A percentile compares a stretch with the other conserved stretches of the same genome.
These are phyloP conservation scores for Coemansia sp. DNA, from an alignment of 192 early-diverging fungal species.

Conservation along the genomic window DNA sequence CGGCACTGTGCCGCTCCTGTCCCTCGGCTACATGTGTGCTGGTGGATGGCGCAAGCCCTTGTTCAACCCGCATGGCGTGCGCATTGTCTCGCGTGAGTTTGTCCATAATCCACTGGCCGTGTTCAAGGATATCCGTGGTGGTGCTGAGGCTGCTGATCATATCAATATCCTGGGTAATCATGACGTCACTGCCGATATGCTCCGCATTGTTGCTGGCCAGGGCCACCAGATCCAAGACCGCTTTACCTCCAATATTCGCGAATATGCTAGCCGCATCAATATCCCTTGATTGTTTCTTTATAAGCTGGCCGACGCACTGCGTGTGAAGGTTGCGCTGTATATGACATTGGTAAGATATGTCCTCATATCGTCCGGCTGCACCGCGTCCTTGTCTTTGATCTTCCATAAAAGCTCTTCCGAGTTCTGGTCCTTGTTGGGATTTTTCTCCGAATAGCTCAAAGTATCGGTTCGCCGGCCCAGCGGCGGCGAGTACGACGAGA, in stretches of 20 bases:
- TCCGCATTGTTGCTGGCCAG: conserved; percentile 55
- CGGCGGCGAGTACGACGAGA: conserved; percentile 11
- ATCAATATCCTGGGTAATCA: conserved; percentile 85
- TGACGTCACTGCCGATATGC: conserved; percentile 60
- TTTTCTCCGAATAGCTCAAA: conserved; percentile 19
- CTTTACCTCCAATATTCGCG: conserved; percentile 47
- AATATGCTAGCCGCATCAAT: conserved; percentile 38
- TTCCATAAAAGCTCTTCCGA: conserved; percentile 34
- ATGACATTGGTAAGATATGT: conserved; percentile 35
- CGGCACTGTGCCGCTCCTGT: conserved; percentile 84
- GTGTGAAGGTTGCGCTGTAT: conserved; percentile 20
- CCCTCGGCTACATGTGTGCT: conserved; percentile 85
- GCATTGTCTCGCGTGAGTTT: conserved; percentile 73
- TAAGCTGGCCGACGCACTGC: conserved; percentile 19
- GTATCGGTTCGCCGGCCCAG: conserved; percentile 6
- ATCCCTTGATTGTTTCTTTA: conserved; percentile 19
- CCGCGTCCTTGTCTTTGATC: conserved; percentile 45
- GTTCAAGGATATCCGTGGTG: conserved; percentile 69
- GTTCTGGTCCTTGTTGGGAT: conserved; percentile 5
- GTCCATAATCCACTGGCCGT: conserved; percentile 55
- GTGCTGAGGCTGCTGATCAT: conserved; percentile 75
- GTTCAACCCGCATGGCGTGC: conserved; percentile 76
- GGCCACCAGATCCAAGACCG: conserved; percentile 37
- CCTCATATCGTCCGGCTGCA: conserved; percentile 38
- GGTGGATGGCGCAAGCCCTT: conserved; percentile 76